Percentiles rank a stretch among this genome's conserved stretches.
Conservation (phyloP, 495 filamentous ascomycete species). For the Xylaria venustula region DNA sequence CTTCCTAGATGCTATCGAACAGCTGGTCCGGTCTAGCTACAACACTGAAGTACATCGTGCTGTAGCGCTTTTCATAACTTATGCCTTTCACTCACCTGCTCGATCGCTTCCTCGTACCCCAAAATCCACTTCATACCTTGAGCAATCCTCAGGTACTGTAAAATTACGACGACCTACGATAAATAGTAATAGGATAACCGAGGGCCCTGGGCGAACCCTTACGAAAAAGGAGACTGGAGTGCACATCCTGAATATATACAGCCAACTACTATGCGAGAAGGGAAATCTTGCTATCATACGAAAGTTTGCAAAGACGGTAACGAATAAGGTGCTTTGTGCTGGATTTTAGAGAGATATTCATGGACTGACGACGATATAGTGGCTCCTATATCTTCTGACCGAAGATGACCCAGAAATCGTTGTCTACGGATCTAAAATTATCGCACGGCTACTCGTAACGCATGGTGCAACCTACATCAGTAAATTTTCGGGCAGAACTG, state of each 20-base stretch:
- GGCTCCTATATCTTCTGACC: constrained; percentile 90
- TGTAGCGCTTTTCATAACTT: constrained; percentile 91
- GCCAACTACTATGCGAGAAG: constrained; percentile 76
- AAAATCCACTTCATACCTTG: constrained; percentile 35
- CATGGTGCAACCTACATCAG: constrained; percentile 76
- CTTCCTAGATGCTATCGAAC: constrained; percentile 74
- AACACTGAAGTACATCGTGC: constrained; percentile 80
- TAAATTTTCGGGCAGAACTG: constrained; percentile 81
- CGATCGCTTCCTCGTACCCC: constrained; percentile 53
- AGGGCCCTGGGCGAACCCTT: constrained; percentile 25
- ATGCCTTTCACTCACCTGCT: constrained; percentile 71
- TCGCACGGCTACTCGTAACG: constrained; percentile 78
- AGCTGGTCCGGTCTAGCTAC: constrained; percentile 73
- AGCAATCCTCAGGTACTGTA: constrained; percentile 27
- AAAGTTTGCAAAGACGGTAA: constrained; percentile 92
- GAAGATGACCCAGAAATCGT: constrained; percentile 84
- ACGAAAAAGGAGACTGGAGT: constrained; percentile 66
- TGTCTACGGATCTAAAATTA: constrained; percentile 75
- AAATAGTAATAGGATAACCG: constrained; percentile 19
- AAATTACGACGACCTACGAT: constrained; percentile 34
- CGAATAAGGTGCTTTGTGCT: constrained; percentile 74
- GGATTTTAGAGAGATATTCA: constrained; percentile 16
- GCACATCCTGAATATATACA: constrained; percentile 76
- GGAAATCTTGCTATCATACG: constrained; percentile 64
- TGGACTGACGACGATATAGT: constrained; percentile 58